Conservation (phyloP, 2,329 filamentous ascomycete species). For the Penicillium verrucosum region DNA sequence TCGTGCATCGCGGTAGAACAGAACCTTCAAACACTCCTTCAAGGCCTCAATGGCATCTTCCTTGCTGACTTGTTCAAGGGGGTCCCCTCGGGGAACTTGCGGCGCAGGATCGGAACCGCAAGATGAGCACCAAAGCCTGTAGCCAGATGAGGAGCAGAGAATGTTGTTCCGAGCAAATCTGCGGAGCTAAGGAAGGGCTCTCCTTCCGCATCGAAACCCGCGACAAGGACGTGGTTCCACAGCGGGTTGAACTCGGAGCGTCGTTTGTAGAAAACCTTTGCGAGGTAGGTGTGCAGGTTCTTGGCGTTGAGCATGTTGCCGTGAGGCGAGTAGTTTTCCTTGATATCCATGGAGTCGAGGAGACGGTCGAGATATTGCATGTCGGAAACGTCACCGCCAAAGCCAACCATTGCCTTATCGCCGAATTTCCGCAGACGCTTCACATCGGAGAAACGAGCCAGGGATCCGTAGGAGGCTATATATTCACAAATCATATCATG, state of each 20-base stretch:
- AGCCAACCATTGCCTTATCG: conserved; percentile 78
- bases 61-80: conserved; percentile 64
- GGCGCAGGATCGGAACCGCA: conserved; percentile 85
- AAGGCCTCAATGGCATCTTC: conserved; percentile 78
- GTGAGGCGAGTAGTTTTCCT: conserved; percentile 73
- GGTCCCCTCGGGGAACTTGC: conserved; percentile 78
- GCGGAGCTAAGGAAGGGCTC: conserved; percentile 88
- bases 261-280: conserved; percentile 93
- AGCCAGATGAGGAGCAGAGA: conserved; percentile 79
- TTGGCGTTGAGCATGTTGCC: conserved; percentile 70
- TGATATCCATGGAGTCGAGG: conserved; percentile 78
- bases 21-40: conserved; percentile 95
- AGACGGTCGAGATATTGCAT: conserved; percentile 98
- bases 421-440: conserved; percentile 92
- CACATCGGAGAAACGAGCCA: conserved; percentile 93
- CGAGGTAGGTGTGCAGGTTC: conserved; percentile 94
- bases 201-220: conserved; percentile 73
- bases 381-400: conserved; percentile 95
- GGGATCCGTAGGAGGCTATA: conserved; percentile 91
- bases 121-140: conserved; percentile 93
- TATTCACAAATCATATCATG: conserved; percentile 7
- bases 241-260: conserved; percentile 94
- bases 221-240: conserved; percentile 94
- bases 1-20: conserved; percentile 94
- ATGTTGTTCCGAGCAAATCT: conserved; percentile 90